These are phyloP conservation scores for Colletotrichum sublineola DNA, from an alignment of 2,329 filamentous ascomycete genomes.

Conservation along the genomic window DNA sequence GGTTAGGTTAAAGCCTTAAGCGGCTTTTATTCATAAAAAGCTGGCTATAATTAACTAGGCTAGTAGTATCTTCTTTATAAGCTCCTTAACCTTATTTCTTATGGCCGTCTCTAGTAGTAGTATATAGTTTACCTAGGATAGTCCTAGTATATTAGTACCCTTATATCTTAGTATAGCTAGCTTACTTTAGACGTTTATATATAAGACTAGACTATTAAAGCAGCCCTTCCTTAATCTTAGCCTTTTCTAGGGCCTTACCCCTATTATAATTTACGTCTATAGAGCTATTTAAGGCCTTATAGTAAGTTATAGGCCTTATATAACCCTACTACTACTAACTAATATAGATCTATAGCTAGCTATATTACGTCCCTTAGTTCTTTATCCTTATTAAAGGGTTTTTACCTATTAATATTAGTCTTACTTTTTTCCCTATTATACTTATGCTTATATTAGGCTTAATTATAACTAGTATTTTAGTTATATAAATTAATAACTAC, in stretches of 20 bases:
- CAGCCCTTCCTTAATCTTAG: not conserved
- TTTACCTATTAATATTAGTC: constrained; percentile 36
- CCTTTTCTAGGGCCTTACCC: constrained; percentile 23
- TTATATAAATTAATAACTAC: constrained; percentile 40
- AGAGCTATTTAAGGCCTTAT: constrained; percentile 2
- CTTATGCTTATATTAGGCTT: constrained; percentile 40
- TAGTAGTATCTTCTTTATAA: constrained; percentile 10
- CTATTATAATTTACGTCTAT: not conserved
- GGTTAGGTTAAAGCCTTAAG: not conserved
- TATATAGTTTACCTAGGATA: constrained; percentile 18
- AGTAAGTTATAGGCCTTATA: not conserved
- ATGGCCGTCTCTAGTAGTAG: constrained; percentile 27
- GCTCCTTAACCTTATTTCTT: constrained; percentile 4
- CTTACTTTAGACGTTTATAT: not conserved
- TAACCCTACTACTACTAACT: no score
- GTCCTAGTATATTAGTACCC: not conserved
- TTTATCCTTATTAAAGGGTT: constrained; percentile 9
- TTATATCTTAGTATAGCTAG: constrained; percentile 11
- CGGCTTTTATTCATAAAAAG: not conserved
- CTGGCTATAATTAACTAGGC: constrained; percentile 20
- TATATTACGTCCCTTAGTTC: no score
- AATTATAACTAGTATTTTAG: constrained; percentile 18
- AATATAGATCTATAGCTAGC: not conserved
- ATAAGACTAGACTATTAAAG: not conserved
- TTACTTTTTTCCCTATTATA: constrained; percentile 43